These are phyloP conservation scores for Amaranthus cruentus DNA, from an alignment of 148 eudicot species.

Conservation along the genomic window DNA sequence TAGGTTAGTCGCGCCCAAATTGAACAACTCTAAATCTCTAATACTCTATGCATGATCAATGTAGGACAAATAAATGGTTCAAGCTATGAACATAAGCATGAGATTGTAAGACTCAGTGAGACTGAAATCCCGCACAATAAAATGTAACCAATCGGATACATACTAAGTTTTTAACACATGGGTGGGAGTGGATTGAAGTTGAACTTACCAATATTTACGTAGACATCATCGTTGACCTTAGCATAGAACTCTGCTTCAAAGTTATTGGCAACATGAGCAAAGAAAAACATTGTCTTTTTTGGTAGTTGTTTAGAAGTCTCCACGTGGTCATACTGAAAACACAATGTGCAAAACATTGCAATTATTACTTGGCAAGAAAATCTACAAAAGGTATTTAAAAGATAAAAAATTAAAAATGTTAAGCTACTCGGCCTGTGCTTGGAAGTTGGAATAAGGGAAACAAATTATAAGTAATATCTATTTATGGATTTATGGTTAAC, in stretches of 20 bases:
- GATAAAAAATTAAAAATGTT: neutral
- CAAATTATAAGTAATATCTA: neutral
- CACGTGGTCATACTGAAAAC: slow-evolving; percentile 63
- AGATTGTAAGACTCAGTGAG: too few relatives aligned
- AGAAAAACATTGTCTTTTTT: slow-evolving; percentile 69
- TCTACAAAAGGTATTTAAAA: neutral
- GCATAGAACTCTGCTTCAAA: slow-evolving; percentile 86
- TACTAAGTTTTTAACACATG: neutral
- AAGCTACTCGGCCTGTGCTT: neutral
- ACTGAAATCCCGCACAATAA: neutral
- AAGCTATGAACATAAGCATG: neutral
- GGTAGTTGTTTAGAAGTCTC: slow-evolving; percentile 64
- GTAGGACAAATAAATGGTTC: neutral
- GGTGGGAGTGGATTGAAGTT: neutral
- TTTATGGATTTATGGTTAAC: neutral
- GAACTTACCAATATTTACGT: slow-evolving; percentile 63
- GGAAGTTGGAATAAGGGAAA: neutral
- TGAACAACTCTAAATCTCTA: too few relatives aligned
- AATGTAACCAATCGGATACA: neutral
- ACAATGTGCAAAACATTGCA: slow-evolving; percentile 1
- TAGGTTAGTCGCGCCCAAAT: too few relatives aligned
- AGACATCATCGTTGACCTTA: slow-evolving; percentile 78
- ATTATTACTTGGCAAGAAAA: slow-evolving; percentile 17
- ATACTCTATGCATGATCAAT: neutral
- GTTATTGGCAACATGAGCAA: slow-evolving; percentile 66